Evolutionary conservation across 2,329 filamentous ascomycete genomes (phyloP).

Genomic region (Trichoderma polysporum): DNA sequence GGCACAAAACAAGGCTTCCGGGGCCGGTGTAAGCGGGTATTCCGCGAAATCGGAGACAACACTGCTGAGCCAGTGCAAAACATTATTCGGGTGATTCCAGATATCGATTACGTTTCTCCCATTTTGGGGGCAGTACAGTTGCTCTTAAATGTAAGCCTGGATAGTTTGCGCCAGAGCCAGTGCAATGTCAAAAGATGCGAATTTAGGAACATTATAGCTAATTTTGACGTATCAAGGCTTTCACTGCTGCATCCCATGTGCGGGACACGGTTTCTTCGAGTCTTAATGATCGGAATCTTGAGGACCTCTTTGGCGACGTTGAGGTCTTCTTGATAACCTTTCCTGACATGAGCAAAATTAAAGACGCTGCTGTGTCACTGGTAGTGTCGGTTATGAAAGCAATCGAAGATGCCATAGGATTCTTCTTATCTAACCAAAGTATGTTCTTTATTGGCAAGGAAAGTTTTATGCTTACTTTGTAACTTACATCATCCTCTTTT

Average conservation of each 20-base stretch:
- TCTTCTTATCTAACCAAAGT: constrained; percentile 11
- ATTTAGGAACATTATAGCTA: not conserved
- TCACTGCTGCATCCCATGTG: not conserved
- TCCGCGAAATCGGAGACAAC: not conserved
- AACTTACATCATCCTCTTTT: not conserved
- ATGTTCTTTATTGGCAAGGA: not conserved
- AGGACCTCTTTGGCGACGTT: not conserved
- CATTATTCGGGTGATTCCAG: not conserved
- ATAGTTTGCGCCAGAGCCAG: not conserved
- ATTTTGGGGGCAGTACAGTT: constrained; percentile 2
- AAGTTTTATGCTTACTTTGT: not conserved
- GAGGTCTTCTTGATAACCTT: constrained; percentile 13
- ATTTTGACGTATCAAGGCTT: not conserved
- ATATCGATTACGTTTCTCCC: constrained; percentile 8
- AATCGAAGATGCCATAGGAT: constrained; percentile 9
- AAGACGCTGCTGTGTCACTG: not conserved
- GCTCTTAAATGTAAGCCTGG: not conserved
- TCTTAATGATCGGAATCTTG: not conserved
- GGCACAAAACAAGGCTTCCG: constrained; percentile 1
- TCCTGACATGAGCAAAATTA: not conserved
- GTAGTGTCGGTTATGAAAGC: constrained; percentile 2
- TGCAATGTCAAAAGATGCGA: too few species aligned
- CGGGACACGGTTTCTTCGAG: not conserved
- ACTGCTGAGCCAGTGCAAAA: not conserved
- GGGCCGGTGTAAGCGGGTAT: not conserved